These are phyloP conservation scores for Hebeloma cylindrosporum DNA, from an alignment of 768 basidiomycete species.

Conservation along the genomic window DNA sequence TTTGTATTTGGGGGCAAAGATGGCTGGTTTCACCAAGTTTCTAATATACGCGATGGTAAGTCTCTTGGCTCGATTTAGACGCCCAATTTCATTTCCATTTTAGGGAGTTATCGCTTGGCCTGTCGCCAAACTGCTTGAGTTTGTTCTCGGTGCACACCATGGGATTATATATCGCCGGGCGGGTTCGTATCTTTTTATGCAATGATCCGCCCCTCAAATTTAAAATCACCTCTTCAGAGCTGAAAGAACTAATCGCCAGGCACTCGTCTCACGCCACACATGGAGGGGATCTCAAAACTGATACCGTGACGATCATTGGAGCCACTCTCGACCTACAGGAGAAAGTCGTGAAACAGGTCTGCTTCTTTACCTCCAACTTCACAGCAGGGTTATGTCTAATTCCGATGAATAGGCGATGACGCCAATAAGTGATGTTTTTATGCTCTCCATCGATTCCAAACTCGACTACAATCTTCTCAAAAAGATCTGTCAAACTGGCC, in stretches of 20 bases:
- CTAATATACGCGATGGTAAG: conserved; percentile 71
- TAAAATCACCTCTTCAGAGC: conserved; percentile 42
- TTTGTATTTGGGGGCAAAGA: conserved; percentile 83
- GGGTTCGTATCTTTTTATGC: conserved; percentile 31
- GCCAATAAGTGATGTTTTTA: conserved; percentile 76
- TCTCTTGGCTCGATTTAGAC: conserved; percentile 9
- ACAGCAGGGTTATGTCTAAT: no score
- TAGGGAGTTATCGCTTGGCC: conserved; percentile 83
- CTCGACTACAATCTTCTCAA: conserved; percentile 81
- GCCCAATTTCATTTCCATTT: conserved; percentile 8
- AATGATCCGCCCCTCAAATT: neutral
- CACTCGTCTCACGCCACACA: conserved; percentile 71
- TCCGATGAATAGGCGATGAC: conserved; percentile 67
- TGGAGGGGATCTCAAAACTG: conserved; percentile 83
- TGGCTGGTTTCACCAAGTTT: conserved; percentile 67
- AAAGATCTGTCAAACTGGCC: conserved; percentile 75
- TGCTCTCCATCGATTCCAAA: conserved; percentile 82
- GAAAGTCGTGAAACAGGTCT: conserved; percentile 72
- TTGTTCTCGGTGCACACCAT: conserved; percentile 77
- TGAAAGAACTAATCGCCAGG: conserved; percentile 90
- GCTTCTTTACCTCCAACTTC: neutral
- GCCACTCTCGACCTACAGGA: conserved; percentile 88
- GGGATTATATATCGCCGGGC: conserved; percentile 88
- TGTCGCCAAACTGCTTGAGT: conserved; percentile 78
- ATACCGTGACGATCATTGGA: conserved; percentile 89